These are phyloP conservation scores for Teratosphaeria destructans DNA, from an alignment of 2,329 filamentous ascomycete genomes.

Conservation along the genomic window DNA sequence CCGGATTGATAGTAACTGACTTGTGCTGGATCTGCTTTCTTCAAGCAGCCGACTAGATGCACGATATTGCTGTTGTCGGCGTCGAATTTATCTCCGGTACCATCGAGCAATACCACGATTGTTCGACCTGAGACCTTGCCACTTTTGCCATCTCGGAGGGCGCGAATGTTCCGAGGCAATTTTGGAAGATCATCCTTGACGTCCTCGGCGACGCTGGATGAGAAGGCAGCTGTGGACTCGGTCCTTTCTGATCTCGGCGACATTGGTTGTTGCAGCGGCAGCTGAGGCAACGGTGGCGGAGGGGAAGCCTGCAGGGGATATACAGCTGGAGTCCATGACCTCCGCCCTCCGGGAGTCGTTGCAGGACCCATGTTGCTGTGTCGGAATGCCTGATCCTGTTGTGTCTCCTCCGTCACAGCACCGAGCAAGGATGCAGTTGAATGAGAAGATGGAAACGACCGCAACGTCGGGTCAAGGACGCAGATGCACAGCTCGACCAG, in stretches of 20 bases:
- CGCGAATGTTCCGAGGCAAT: constrained; percentile 1
- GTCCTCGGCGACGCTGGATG: neutral
- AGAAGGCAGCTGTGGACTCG: neutral
- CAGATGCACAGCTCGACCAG: neutral
- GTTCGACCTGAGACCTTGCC: constrained; percentile 16
- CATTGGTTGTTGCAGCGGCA: neutral
- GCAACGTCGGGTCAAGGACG: neutral
- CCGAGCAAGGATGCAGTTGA: neutral
- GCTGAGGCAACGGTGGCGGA: neutral
- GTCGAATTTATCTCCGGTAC: constrained; percentile 37
- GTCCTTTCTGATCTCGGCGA: neutral
- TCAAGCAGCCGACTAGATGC: constrained; percentile 33
- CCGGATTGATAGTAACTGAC: constrained; percentile 34
- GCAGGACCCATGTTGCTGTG: neutral
- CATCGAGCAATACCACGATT: constrained; percentile 34
- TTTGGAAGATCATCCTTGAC: neutral
- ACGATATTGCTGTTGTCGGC: constrained; percentile 37
- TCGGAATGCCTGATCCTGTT: neutral
- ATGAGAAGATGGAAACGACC: neutral
- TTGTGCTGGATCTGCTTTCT: constrained; percentile 32
- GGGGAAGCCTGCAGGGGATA: neutral
- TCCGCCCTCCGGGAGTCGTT: neutral
- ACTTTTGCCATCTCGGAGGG: neutral
- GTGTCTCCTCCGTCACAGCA: neutral
- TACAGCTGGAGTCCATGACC: neutral